Percentiles rank a stretch among this genome's conserved stretches.
Conservation (phyloP, 2,329 filamentous ascomycete genomes). For the Sporothrix brasiliensis region DNA sequence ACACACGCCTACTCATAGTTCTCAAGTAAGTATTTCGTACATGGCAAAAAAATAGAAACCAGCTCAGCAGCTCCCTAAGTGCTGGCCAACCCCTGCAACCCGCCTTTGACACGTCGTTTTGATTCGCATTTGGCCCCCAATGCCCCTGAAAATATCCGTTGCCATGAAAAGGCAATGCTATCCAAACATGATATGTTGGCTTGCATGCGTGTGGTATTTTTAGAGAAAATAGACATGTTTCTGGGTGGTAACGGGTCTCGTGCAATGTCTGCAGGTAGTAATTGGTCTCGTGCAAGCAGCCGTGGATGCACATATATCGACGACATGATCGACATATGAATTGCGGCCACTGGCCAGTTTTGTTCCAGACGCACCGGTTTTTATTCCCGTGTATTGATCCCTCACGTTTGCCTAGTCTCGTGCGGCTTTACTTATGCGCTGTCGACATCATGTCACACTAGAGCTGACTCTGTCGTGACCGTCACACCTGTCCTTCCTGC, state of each 20-base stretch:
- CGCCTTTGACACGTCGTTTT: constrained; percentile 12
- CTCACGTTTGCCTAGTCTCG: not conserved
- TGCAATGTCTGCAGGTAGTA: no score
- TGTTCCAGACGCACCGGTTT: not conserved
- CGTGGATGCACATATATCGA: not conserved
- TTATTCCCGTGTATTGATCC: not conserved
- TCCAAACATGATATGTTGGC: not conserved
- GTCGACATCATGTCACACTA: not conserved
- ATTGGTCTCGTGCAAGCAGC: not conserved
- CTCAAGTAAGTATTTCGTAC: no score
- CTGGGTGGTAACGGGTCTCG: no score
- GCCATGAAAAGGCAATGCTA: not conserved
- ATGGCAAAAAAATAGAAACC: not conserved
- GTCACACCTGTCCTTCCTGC: not conserved
- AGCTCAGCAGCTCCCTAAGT: constrained; percentile 5
- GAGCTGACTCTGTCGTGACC: not conserved
- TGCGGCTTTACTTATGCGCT: no score
- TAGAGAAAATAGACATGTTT: no score
- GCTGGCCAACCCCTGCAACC: constrained; percentile 3
- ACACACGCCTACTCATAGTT: no score
- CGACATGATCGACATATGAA: not conserved
- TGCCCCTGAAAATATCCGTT: not conserved
- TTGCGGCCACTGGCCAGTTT: not conserved
- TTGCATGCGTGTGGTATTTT: not conserved
- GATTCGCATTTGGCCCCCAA: constrained; percentile 6